phyloP scores from a whole-genome alignment of 768 basidiomycete genomes.

The Rhodosporidiobolus odoratus region DNA sequence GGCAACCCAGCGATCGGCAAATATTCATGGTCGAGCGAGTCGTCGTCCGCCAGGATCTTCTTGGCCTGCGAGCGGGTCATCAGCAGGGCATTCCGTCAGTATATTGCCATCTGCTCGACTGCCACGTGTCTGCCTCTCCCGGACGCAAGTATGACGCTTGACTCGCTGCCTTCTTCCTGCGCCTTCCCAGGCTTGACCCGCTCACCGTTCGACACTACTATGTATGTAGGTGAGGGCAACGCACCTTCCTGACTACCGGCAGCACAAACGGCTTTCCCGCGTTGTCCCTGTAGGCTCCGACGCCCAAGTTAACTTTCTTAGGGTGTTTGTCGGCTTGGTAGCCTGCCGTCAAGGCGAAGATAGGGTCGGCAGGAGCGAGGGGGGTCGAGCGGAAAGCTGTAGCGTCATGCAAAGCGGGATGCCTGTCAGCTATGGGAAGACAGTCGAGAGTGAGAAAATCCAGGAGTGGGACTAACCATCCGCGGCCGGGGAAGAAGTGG shows the following conservation, averaged over 20 bases:
- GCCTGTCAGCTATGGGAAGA: no score
- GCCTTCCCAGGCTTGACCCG: background rate
- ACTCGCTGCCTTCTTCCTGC: background rate
- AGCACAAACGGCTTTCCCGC: constrained; percentile 93
- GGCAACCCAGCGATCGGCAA: constrained; percentile 80
- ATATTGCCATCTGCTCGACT: background rate
- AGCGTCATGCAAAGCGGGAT: no score
- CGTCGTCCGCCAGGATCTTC: constrained; percentile 57
- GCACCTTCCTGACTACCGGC: constrained; percentile 76
- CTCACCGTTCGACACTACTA: no score
- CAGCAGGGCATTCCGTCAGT: background rate
- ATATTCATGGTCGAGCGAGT: constrained; percentile 50
- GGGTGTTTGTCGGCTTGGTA: constrained; percentile 92
- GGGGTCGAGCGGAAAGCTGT: constrained; percentile 20
- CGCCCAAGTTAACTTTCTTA: constrained; percentile 94
- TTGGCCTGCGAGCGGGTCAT: constrained; percentile 56
- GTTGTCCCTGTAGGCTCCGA: constrained; percentile 91
- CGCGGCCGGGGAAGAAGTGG: background rate
- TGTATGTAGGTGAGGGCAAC: background rate
- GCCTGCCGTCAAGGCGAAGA: constrained; percentile 67
- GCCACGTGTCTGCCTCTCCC: no score
- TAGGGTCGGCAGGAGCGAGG: constrained; percentile 37
- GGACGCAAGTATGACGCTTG: no score
- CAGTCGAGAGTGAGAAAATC: background rate
- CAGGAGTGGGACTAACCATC: background rate